Base-by-base conservation (phyloP, 169 alveolate genomes). In the Eimeria acervulina region DNA sequence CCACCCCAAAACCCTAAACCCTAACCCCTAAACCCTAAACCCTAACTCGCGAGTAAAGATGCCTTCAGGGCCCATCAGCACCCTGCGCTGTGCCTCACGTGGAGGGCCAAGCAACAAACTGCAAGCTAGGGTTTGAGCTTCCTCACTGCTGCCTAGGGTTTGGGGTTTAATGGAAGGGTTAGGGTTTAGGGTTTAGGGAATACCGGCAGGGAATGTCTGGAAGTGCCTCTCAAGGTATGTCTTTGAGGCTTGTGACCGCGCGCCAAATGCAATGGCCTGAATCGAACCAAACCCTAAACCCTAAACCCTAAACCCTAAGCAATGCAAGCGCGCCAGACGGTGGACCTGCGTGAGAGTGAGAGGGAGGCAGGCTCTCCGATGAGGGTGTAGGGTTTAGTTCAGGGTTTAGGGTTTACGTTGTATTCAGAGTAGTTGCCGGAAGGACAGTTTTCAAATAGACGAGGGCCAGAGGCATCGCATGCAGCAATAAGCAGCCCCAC, bases 231-330 rank as follows among this genome's bases (percentile, higher is more conserved):
- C 99, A 52, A 99, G 97, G 98, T 99, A 99, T 19, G 99, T 99
- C 97, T 98, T 99, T 33, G 99, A 99, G 23, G 99, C 98, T 97
- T 99, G 99, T n/a, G 99, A 98, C 83, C 99, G 97, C 26, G 99
- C 98, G 68, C 99, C 99, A 90, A 99, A 98, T 26, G 99, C 99
- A 97, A 98, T 97, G 31, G 99, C 99, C 98, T 98, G 96, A 0
- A 68, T 81, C 59, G 31, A 28, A 44, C 80, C 66, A 90, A 76
- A 42, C 66, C 95, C 90, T 59, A 42, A 78, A 83, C 91, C 91
- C 91, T 83, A 83, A 44, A 44, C 44, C 87, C 59, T 38, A 38
- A 63, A 26, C 5, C 36, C 74, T 23, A 23, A 13, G 23, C 78
- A 23, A 1, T 66, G 78, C 44, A 23, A n/a, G 78, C 26, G 21